These are phyloP conservation scores for Aureobasidium pullulans DNA, from an alignment of 2,329 filamentous ascomycete species.

Conservation along the genomic window DNA sequence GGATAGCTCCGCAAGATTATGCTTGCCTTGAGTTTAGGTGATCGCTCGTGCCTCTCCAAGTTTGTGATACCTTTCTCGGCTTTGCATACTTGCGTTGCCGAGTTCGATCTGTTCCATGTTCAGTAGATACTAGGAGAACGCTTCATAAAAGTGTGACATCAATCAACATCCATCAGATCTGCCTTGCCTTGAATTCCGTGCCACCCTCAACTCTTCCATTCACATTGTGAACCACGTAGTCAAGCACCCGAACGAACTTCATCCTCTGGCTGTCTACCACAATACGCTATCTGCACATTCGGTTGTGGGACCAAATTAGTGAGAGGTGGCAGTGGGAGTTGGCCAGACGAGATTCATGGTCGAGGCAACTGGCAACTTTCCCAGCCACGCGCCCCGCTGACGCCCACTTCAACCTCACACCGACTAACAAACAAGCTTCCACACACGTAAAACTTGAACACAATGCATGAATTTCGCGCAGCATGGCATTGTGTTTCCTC, in stretches of 20 bases:
- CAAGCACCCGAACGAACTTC: too few relatives aligned
- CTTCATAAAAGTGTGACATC: too few relatives aligned
- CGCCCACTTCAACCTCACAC: background rate
- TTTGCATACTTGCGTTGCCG: background rate
- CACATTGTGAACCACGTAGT: too few relatives aligned
- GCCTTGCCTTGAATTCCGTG: background rate
- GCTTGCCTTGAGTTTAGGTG: too few relatives aligned
- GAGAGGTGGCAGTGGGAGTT: too few relatives aligned
- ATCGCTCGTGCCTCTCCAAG: too few relatives aligned
- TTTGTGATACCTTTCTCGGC: background rate
- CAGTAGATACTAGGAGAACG: too few relatives aligned
- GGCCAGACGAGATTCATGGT: background rate
- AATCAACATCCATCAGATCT: background rate
- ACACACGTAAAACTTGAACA: background rate
- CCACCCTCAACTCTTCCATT: background rate
- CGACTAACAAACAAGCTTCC: background rate
- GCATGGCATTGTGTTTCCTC: too few relatives aligned
- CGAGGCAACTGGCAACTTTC: background rate
- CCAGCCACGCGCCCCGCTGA: conserved; percentile 1
- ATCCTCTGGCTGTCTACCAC: background rate
- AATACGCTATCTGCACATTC: background rate
- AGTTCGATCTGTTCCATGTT: too few relatives aligned
- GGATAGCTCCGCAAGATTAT: background rate
- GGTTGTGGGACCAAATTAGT: background rate
- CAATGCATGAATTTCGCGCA: background rate